Evolutionary conservation across 2,329 filamentous ascomycete species (phyloP).

Genomic region (Stagonosporopsis rhizophila): DNA sequence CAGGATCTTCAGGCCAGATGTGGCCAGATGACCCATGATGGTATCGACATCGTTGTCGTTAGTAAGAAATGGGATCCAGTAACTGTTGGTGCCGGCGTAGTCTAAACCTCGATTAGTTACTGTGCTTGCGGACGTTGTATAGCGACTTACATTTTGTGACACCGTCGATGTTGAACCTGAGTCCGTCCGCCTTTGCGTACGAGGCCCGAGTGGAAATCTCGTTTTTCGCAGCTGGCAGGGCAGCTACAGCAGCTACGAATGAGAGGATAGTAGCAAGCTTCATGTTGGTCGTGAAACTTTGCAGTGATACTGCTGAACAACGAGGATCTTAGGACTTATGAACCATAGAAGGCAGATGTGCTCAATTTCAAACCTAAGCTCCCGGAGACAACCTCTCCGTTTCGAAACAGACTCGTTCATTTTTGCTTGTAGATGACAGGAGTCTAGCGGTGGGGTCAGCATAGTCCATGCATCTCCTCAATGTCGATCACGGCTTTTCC

Average conservation of each 20-base stretch:
- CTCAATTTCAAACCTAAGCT: background rate
- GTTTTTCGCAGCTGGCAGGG: conserved; percentile 25
- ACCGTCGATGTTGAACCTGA: conserved; percentile 47
- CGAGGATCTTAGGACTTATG: background rate
- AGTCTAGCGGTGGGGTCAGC: conserved; percentile 4
- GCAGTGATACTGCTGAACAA: background rate
- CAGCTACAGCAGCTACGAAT: conserved; percentile 28
- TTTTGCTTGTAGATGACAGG: conserved; percentile 1
- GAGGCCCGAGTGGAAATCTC: conserved; percentile 28
- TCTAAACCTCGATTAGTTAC: conserved; percentile 20
- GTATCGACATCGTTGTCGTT: conserved; percentile 63
- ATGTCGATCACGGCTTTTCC: conserved; percentile 6
- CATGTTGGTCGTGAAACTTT: conserved; percentile 22
- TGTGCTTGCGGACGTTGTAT: background rate
- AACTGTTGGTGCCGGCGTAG: conserved; percentile 61
- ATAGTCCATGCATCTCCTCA: background rate
- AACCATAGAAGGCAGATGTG: background rate
- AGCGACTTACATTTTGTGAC: conserved; percentile 38
- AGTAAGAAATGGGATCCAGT: conserved; percentile 62
- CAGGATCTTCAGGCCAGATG: conserved; percentile 64
- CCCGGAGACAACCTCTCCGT: conserved; percentile 4
- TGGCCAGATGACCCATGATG: conserved; percentile 54
- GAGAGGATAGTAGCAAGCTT: conserved; percentile 30
- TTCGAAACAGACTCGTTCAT: conserved; percentile 9
- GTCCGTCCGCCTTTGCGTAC: conserved; percentile 38